phyloP scores from a whole-genome alignment of 768 basidiomycete species.

The Hericium erinaceus region DNA sequence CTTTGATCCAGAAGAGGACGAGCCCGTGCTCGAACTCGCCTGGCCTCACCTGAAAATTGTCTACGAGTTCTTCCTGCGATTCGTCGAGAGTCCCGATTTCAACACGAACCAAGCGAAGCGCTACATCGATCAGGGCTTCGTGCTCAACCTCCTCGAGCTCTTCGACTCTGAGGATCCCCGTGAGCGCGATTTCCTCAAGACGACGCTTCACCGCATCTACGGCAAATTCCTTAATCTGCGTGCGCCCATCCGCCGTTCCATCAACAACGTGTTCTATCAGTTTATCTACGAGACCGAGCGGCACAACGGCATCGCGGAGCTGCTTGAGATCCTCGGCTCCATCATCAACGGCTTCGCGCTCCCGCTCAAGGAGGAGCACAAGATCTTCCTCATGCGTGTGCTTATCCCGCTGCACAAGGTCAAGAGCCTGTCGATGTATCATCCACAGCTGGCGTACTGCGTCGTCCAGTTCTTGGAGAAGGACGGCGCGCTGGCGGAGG shows the following conservation, averaged over 20 bases:
- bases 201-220: constrained; percentile 96
- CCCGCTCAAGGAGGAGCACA: constrained; percentile 98
- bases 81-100: constrained; percentile 96
- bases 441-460: constrained; percentile 98
- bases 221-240: constrained; percentile 99
- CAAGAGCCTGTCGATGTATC: constrained; percentile 94
- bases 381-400: constrained; percentile 89
- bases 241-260: constrained; percentile 96
- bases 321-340: constrained; percentile 94
- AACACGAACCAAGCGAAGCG: constrained; percentile 97
- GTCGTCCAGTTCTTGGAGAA: constrained; percentile 99
- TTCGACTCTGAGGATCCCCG: constrained; percentile 99
- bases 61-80: constrained; percentile 99
- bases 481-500: constrained; percentile 84
- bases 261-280: constrained; percentile 99
- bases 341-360: constrained; percentile 99
- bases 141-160: constrained; percentile 91
- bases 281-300: constrained; percentile 98
- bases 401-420: constrained; percentile 96
- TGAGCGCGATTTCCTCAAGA: constrained; percentile 98
- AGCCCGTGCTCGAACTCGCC: constrained; percentile 95
- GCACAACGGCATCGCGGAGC: constrained; percentile 97
- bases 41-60: constrained; percentile 99
- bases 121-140: constrained; percentile 93
- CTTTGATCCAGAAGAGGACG: constrained; percentile 99